A percentile compares a stretch with the other conserved stretches of the same genome.
phyloP scores from a whole-genome alignment of 148 eudicot genomes.

The Cornus suecica region DNA sequence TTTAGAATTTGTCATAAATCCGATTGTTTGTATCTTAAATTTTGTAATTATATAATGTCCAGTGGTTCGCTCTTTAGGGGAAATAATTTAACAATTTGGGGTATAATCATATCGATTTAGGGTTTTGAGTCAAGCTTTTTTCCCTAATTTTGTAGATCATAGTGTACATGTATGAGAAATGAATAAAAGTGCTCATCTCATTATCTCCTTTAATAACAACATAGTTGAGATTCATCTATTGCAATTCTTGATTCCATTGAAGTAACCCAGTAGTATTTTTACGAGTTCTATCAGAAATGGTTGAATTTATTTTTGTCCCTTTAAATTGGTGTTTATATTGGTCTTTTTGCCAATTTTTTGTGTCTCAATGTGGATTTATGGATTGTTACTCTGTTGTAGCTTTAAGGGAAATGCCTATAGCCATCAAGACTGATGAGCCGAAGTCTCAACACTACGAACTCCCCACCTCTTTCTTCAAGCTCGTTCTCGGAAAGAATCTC shows the following conservation, averaged over 20 bases:
- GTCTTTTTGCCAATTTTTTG: too few relatives aligned
- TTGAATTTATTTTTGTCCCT: background rate
- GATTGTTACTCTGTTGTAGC: slow-evolving; percentile 42
- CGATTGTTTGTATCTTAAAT: too few relatives aligned
- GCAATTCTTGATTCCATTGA: too few relatives aligned
- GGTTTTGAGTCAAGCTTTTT: too few relatives aligned
- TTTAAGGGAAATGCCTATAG: slow-evolving; percentile 87
- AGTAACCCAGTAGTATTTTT: background rate
- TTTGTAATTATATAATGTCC: too few relatives aligned
- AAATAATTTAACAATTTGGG: too few relatives aligned
- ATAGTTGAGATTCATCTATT: background rate
- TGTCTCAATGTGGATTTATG: slow-evolving; percentile 2
- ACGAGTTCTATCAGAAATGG: background rate
- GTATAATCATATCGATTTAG: background rate
- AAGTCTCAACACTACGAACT: slow-evolving; percentile 92
- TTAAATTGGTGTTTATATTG: background rate
- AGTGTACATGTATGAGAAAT: too few relatives aligned
- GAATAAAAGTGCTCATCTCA: background rate
- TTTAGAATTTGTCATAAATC: too few relatives aligned
- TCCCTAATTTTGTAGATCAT: background rate
- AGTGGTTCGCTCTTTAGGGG: too few relatives aligned
- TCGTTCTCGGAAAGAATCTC: slow-evolving; percentile 80
- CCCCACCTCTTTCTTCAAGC: slow-evolving; percentile 95
- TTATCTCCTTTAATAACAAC: background rate
- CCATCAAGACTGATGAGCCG: slow-evolving; percentile 71